A percentile compares a stretch with the other conserved stretches of the same genome.
Conservation (phyloP, 2,329 filamentous ascomycete species). For the Fusarium virguliforme region DNA sequence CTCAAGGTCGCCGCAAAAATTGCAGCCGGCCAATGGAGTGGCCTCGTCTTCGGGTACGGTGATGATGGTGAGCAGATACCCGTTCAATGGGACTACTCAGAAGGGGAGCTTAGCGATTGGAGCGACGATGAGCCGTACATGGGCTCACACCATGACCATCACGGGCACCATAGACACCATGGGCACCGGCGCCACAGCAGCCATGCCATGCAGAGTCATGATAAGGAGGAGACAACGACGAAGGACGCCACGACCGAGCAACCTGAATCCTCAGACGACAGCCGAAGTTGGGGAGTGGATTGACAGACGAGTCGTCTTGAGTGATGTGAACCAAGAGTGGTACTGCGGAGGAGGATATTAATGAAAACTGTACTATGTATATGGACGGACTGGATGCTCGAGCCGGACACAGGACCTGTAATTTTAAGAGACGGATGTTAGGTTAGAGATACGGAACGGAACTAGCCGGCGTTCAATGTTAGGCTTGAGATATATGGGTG, state of each 20-base stretch:
- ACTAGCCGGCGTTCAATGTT: constrained; percentile 37
- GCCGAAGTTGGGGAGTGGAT: constrained; percentile 50
- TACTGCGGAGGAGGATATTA: constrained; percentile 11
- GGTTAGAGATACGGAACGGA: constrained; percentile 27
- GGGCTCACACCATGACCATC: constrained; percentile 30
- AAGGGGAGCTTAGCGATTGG: constrained; percentile 69
- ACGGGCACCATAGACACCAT: constrained; percentile 28
- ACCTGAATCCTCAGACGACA: constrained; percentile 46
- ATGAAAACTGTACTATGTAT: constrained; percentile 13
- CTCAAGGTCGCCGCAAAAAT: constrained; percentile 86
- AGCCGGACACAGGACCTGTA: constrained; percentile 14
- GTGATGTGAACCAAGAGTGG: constrained; percentile 10
- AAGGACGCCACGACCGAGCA: constrained; percentile 29
- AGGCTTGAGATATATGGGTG: constrained; percentile 32
- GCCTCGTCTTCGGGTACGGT: constrained; percentile 69
- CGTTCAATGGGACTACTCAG: constrained; percentile 75
- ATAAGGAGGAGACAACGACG: constrained; percentile 5
- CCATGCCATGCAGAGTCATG: constrained; percentile 9
- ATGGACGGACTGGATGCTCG: neutral
- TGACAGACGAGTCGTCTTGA: constrained; percentile 19
- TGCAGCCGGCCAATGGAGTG: constrained; percentile 75
- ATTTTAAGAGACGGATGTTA: constrained; percentile 28
- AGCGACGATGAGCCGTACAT: constrained; percentile 67
- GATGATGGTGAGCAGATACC: constrained; percentile 70
- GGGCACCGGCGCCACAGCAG: constrained; percentile 9